A percentile compares a stretch with the other conserved stretches of the same genome.
Evolutionary conservation across 2,329 filamentous ascomycete species (phyloP).

Genomic region (Cercospora sesami): DNA sequence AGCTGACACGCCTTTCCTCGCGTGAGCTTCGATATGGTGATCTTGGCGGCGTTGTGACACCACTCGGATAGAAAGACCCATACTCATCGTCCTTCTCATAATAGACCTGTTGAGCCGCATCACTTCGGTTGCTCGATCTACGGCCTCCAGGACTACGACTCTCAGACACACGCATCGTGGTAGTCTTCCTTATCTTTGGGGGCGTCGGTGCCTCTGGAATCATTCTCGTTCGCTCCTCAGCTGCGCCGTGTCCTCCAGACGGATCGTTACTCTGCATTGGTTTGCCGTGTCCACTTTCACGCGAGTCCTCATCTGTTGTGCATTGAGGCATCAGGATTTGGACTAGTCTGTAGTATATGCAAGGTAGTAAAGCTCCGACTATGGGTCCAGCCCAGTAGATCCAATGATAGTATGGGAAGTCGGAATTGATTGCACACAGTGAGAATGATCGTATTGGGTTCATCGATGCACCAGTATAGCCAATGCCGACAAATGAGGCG

Average conservation of each 20-base stretch:
- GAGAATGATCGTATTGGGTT: constrained; percentile 40
- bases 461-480: constrained; percentile 36
- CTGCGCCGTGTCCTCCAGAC: background rate
- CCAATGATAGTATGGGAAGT: constrained; percentile 38
- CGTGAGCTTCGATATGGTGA: constrained; percentile 14
- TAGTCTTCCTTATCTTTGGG: constrained; percentile 11
- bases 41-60: constrained; percentile 3
- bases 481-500: constrained; percentile 33
- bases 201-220: constrained; percentile 7
- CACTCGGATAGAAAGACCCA: background rate
- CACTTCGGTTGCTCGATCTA: background rate
- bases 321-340: background rate
- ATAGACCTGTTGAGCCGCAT: background rate
- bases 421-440: constrained; percentile 31
- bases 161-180: constrained; percentile 2
- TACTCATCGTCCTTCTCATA: constrained; percentile 5
- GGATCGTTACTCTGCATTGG: background rate
- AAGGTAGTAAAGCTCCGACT: constrained; percentile 34
- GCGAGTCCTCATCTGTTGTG: background rate
- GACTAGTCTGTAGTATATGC: constrained; percentile 34
- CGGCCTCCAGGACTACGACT: constrained; percentile 10
- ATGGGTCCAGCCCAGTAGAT: constrained; percentile 34
- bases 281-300: background rate
- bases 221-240: constrained; percentile 6
- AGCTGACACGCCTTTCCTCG: constrained; percentile 12